These are phyloP conservation scores for Aureobasidium sp. DNA, from an alignment of 2,329 filamentous ascomycete species.

Conservation along the genomic window DNA sequence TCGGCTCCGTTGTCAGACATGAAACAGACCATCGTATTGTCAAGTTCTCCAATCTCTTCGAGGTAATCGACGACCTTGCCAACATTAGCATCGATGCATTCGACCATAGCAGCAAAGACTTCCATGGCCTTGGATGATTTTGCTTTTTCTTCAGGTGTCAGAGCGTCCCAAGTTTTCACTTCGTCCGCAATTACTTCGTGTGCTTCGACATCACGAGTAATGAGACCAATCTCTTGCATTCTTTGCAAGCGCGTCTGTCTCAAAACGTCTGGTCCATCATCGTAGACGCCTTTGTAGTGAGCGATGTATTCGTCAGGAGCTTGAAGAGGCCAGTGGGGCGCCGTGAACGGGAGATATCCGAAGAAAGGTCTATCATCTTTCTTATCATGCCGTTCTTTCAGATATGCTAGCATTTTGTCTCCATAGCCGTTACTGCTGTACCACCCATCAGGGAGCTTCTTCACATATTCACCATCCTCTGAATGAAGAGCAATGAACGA, in stretches of 20 bases:
- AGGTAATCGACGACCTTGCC: constrained; percentile 54
- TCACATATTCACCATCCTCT: constrained; percentile 35
- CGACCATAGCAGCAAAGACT: constrained; percentile 58
- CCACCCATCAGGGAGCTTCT: constrained; percentile 32
- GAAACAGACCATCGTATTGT: constrained; percentile 59
- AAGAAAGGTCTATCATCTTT: constrained; percentile 47
- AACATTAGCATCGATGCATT: constrained; percentile 54
- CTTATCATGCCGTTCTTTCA: constrained; percentile 30
- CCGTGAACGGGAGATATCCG: constrained; percentile 54
- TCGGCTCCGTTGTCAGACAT: constrained; percentile 59
- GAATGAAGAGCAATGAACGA: constrained; percentile 34
- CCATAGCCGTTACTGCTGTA: constrained; percentile 35
- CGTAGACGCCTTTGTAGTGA: constrained; percentile 54
- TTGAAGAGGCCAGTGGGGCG: constrained; percentile 58
- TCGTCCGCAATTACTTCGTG: constrained; percentile 46
- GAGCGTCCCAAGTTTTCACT: constrained; percentile 42
- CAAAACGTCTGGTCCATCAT: constrained; percentile 53
- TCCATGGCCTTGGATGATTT: constrained; percentile 53
- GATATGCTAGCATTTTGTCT: constrained; percentile 34
- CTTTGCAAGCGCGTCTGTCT: constrained; percentile 46
- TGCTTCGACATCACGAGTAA: constrained; percentile 44
- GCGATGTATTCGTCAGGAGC: constrained; percentile 49
- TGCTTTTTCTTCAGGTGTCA: constrained; percentile 40
- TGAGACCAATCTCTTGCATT: constrained; percentile 52
- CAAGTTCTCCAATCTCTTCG: constrained; percentile 49